Evolutionary conservation across 208 protist species (phyloP).

Genomic region (Acanthamoeba sp.): DNA sequence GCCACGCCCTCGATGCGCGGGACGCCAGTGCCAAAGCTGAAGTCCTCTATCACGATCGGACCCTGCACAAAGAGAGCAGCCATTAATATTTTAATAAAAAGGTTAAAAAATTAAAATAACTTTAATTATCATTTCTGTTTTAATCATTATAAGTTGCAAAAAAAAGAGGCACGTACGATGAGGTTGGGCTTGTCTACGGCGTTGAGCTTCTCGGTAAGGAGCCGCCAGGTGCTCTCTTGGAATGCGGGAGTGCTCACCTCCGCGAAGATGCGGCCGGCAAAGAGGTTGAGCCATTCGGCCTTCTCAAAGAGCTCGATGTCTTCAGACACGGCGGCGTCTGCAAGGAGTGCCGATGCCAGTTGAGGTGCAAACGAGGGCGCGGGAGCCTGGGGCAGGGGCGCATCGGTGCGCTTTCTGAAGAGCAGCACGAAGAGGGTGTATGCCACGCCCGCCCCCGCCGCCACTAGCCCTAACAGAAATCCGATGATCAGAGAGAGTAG

Average conservation of each 20-base stretch:
- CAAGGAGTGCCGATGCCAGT: not conserved
- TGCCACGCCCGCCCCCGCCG: not conserved
- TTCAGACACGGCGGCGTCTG: slow-evolving; percentile 1
- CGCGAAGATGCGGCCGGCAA: slow-evolving; percentile 26
- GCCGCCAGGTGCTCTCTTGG: not conserved
- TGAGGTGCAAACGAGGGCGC: not conserved
- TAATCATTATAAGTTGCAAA: no score
- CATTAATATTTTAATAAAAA: not conserved
- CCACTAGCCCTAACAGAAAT: not conserved
- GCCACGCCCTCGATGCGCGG: slow-evolving; percentile 11
- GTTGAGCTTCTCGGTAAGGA: slow-evolving; percentile 48
- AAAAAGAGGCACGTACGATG: not conserved
- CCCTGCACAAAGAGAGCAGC: not conserved
- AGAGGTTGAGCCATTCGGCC: slow-evolving; percentile 45
- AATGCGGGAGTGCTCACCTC: slow-evolving; percentile 20
- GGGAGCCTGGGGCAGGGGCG: slow-evolving; percentile 9
- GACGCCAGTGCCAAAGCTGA: slow-evolving; percentile 10
- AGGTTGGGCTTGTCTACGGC: slow-evolving; percentile 26
- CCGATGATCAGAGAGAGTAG: not conserved
- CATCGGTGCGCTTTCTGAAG: not conserved
- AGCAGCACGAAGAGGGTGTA: slow-evolving; percentile 52
- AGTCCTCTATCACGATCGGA: slow-evolving; percentile 8
- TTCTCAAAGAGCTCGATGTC: not conserved
- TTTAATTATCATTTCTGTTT: not conserved
- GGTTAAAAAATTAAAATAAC: no score